These are phyloP conservation scores for Cladosporium sp. DNA, from an alignment of 2,329 filamentous ascomycete species.

Conservation along the genomic window DNA sequence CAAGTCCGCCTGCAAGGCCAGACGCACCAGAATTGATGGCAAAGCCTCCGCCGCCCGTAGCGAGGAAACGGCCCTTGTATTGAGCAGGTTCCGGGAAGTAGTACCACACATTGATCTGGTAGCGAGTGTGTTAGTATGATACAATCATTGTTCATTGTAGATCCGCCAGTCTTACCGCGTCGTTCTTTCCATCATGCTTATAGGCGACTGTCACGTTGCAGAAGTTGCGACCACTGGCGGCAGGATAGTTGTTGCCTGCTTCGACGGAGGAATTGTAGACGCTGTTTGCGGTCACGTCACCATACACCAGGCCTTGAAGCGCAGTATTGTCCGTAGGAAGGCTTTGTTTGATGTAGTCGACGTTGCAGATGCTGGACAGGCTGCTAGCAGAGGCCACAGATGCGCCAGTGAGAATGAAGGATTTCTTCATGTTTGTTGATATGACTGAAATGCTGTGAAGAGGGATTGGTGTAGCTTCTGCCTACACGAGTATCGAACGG, in stretches of 20 bases:
- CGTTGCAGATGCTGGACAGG: constrained; percentile 16
- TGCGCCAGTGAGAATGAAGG: background rate
- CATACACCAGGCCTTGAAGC: constrained; percentile 19
- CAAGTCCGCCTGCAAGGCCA: constrained; percentile 38
- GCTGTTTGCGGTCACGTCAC: constrained; percentile 18
- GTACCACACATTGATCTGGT: constrained; percentile 35
- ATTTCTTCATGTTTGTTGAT: background rate
- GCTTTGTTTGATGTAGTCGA: constrained; percentile 11
- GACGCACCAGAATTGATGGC: constrained; percentile 33
- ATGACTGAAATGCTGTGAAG: background rate
- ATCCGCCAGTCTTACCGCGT: background rate
- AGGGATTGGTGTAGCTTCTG: background rate
- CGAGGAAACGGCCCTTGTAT: constrained; percentile 50
- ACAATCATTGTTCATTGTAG: background rate
- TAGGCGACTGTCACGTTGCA: constrained; percentile 26
- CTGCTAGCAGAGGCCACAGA: constrained; percentile 4
- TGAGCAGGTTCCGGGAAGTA: constrained; percentile 46
- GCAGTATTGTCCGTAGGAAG: background rate
- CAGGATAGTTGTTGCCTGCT: constrained; percentile 22
- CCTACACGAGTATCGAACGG: background rate
- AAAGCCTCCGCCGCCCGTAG: constrained; percentile 49
- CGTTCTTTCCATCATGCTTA: constrained; percentile 22
- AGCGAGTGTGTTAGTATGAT: background rate
- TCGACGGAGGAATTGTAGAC: constrained; percentile 22
- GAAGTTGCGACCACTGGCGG: constrained; percentile 22